Evolutionary conservation across 116 monocot species (phyloP).

Genomic region (Papilionanthe hybrid): DNA sequence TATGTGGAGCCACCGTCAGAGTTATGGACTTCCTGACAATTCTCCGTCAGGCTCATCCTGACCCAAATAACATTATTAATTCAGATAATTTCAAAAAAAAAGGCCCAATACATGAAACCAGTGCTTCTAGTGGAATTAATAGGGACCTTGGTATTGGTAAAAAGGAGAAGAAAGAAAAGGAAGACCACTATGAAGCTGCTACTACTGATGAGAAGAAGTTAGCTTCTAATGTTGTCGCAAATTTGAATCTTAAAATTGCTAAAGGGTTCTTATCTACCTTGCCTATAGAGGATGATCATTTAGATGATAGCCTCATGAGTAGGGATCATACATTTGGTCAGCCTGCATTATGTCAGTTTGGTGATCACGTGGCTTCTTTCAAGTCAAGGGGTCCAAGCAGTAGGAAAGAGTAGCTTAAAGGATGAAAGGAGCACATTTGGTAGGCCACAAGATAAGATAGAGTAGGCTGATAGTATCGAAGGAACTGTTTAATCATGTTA

Average conservation of each 20-base stretch:
- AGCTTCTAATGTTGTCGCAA: conserved; percentile 66
- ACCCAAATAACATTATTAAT: conserved; percentile 36
- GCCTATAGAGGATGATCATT: conserved; percentile 36
- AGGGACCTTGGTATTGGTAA: conserved; percentile 51
- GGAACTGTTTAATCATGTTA: too few species aligned
- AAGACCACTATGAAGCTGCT: conserved; percentile 59
- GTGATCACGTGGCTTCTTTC: conserved; percentile 92
- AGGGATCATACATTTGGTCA: conserved; percentile 91
- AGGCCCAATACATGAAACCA: conserved; percentile 59
- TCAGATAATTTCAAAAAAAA: conserved; percentile 54
- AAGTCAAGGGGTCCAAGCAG: conserved; percentile 95
- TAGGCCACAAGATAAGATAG: conserved; percentile 66
- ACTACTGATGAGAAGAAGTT: conserved; percentile 59
- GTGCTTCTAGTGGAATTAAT: conserved; percentile 85
- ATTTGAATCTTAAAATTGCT: conserved; percentile 83
- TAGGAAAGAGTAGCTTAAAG: conserved; percentile 68
- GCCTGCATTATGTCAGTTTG: conserved; percentile 94
- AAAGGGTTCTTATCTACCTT: conserved; percentile 43
- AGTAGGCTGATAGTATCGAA: conserved; percentile 84
- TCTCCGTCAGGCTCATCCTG: conserved; percentile 50
- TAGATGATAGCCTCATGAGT: conserved; percentile 59
- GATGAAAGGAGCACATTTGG: conserved; percentile 96
- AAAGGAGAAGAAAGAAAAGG: conserved; percentile 48
- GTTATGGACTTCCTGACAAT: conserved; percentile 68
- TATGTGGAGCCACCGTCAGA: conserved; percentile 90